Conservation (phyloP, 2,329 filamentous ascomycete species). For the Talaromyces sp. region DNA sequence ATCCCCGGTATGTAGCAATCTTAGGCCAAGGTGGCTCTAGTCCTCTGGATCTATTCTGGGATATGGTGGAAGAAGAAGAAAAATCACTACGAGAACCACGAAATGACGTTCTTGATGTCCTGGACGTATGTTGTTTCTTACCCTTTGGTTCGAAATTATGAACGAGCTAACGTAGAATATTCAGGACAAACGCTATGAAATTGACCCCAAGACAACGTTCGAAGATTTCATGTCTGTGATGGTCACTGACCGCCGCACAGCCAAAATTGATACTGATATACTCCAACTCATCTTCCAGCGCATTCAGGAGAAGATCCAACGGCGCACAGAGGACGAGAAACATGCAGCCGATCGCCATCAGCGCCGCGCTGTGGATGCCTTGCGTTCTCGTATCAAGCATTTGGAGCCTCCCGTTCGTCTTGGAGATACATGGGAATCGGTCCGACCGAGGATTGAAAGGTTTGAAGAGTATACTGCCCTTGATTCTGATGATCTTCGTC, state of each 20-base stretch:
- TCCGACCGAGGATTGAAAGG: constrained; percentile 73
- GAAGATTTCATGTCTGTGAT: constrained; percentile 82
- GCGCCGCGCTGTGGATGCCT: constrained; percentile 74
- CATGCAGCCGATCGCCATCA: constrained; percentile 77
- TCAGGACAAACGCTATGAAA: constrained; percentile 86
- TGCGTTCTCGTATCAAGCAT: constrained; percentile 83
- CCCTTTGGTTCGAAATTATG: background rate
- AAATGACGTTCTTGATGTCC: constrained; percentile 79
- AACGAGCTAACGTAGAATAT: constrained; percentile 31
- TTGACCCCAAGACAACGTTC: constrained; percentile 78
- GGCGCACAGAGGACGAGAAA: constrained; percentile 78
- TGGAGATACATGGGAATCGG: constrained; percentile 82
- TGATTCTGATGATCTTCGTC: constrained; percentile 74
- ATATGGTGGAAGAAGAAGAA: constrained; percentile 90
- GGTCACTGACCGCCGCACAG: constrained; percentile 80
- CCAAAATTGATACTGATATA: constrained; percentile 76
- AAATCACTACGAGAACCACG: constrained; percentile 72
- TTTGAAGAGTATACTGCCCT: constrained; percentile 80
- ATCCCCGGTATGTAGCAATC: constrained; percentile 78
- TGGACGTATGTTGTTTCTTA: constrained; percentile 61
- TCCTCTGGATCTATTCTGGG: constrained; percentile 92
- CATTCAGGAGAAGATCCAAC: constrained; percentile 78
- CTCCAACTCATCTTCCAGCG: constrained; percentile 79
- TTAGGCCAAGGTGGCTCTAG: constrained; percentile 78
- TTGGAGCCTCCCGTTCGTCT: constrained; percentile 75